phyloP scores from a whole-genome alignment of 768 basidiomycete genomes.

The Naganishia vaughanmartiniae region DNA sequence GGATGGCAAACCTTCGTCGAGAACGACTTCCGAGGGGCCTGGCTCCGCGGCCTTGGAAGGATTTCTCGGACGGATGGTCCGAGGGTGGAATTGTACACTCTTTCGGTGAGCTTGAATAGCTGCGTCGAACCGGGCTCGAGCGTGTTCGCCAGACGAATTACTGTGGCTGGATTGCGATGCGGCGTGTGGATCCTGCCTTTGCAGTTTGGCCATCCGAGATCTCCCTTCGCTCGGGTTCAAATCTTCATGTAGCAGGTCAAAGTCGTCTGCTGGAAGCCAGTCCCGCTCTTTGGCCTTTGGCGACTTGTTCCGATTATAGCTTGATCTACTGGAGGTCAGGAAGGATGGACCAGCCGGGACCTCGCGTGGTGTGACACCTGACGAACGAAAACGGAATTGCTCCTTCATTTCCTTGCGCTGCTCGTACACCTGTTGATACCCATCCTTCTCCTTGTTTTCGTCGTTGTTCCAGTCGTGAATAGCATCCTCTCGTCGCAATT shows the following conservation, averaged over 20 bases:
- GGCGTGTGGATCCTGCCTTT: neutral
- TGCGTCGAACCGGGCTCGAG: neutral
- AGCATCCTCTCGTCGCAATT: neutral
- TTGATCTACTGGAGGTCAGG: neutral
- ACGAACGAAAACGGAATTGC: neutral
- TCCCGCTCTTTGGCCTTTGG: conserved; percentile 1
- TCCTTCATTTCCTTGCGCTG: conserved; percentile 14
- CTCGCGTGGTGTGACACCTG: neutral
- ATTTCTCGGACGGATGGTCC: neutral
- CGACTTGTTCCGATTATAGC: neutral
- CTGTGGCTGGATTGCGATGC: neutral
- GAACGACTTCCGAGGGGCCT: neutral
- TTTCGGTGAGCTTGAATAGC: conserved; percentile 9
- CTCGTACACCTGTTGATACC: neutral
- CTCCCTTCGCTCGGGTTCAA: neutral
- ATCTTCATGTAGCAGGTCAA: conserved; percentile 3
- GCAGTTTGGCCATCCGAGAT: neutral
- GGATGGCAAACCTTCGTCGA: neutral
- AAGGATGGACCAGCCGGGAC: neutral
- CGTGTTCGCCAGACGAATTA: neutral
- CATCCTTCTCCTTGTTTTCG: conserved; percentile 1
- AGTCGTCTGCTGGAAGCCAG: conserved; percentile 1
- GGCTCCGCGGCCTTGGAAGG: neutral
- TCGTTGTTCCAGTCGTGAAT: conserved; percentile 8
- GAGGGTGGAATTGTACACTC: neutral